These are phyloP conservation scores for Rauvolfia tetraphylla DNA, from an alignment of 257 asterid species.

Conservation along the genomic window DNA sequence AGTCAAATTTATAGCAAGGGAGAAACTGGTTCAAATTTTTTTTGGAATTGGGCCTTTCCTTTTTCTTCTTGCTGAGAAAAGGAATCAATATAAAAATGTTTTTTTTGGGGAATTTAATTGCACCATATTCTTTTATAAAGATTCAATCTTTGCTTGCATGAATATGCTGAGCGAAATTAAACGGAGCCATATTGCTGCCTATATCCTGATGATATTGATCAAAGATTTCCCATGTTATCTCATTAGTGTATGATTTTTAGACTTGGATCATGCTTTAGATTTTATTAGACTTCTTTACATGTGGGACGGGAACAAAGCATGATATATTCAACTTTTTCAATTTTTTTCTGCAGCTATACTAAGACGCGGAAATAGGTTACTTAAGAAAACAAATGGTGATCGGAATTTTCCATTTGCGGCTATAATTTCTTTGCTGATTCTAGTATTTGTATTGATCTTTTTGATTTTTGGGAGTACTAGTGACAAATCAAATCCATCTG, in stretches of 20 bases:
- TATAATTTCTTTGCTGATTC: constrained; percentile 35
- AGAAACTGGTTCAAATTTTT: background rate
- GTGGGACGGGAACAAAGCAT: background rate
- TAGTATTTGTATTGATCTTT: constrained; percentile 37
- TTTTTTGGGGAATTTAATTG: background rate
- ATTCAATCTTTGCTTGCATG: background rate
- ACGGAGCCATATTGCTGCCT: background rate
- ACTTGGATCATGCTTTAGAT: background rate
- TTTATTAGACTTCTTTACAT: background rate
- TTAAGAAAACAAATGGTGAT: constrained; percentile 40
- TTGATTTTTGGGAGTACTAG: constrained; percentile 39
- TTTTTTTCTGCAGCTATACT: constrained; percentile 41
- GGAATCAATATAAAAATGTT: no score
- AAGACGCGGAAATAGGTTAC: constrained; percentile 45
- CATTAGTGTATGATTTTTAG: background rate
- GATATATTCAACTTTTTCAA: background rate
- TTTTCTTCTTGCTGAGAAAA: background rate
- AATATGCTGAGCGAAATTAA: background rate
- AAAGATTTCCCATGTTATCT: background rate
- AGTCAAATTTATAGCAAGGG: background rate
- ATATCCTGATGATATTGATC: background rate
- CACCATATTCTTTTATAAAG: background rate
- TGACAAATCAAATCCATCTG: constrained; percentile 30
- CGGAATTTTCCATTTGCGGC: constrained; percentile 32
- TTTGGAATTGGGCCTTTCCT: background rate